phyloP scores from a whole-genome alignment of 352 stramenopile species.

The Phytophthora sp. region DNA sequence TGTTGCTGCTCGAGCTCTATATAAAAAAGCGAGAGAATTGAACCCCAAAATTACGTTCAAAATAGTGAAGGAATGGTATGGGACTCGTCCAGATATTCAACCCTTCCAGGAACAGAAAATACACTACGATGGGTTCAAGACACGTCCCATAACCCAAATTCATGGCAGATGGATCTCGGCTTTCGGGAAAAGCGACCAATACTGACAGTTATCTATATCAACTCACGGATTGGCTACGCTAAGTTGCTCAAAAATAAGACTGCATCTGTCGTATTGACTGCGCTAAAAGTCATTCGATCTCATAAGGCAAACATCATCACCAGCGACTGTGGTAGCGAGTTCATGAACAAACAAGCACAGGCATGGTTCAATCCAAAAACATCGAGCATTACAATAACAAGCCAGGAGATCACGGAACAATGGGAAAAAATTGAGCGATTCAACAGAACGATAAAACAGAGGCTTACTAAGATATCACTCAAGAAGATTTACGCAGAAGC shows the following conservation, averaged over 20 bases:
- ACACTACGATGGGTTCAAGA: neutral
- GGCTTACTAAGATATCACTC: neutral
- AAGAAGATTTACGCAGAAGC: neutral
- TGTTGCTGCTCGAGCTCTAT: neutral
- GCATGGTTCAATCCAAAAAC: no score
- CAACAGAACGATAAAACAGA: neutral
- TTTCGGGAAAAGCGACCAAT: slow-evolving; percentile 1
- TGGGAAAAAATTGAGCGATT: no score
- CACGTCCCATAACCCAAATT: neutral
- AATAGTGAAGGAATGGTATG: neutral
- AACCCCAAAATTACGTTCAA: neutral
- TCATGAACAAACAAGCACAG: neutral
- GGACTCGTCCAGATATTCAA: neutral
- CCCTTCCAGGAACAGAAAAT: no score
- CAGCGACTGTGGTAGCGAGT: no score
- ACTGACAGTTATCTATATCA: neutral
- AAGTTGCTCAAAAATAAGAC: neutral
- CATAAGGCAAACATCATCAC: neutral
- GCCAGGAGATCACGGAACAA: no score
- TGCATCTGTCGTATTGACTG: neutral
- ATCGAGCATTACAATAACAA: no score
- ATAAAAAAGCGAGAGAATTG: neutral
- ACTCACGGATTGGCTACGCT: neutral
- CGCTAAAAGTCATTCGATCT: neutral
- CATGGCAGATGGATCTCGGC: neutral